A percentile compares a stretch with the other conserved stretches of the same genome.
These are phyloP conservation scores for Sphaerosporella brunnea DNA, from an alignment of 495 filamentous ascomycete genomes.

Conservation along the genomic window DNA sequence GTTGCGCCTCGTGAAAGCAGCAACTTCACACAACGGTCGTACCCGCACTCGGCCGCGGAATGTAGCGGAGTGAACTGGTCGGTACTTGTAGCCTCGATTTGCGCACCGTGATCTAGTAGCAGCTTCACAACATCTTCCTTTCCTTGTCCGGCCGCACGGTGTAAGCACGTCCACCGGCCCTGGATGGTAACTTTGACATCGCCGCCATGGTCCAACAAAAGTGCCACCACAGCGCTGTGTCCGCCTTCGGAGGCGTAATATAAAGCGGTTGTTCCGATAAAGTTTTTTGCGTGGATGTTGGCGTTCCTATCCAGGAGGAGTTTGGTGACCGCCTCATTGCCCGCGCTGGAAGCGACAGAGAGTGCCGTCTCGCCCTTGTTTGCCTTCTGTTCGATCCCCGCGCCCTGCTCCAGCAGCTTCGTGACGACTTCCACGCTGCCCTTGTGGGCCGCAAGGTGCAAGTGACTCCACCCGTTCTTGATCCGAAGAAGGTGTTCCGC, in stretches of 20 bases:
- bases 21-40: background rate
- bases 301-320: background rate
- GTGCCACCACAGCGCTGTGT: conserved; percentile 5
- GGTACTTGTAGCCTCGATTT: conserved; percentile 10
- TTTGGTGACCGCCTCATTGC: conserved; percentile 11
- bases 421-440: background rate
- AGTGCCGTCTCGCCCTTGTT: conserved; percentile 11
- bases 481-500: background rate
- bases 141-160: conserved; percentile 8
- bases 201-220: conserved; percentile 17
- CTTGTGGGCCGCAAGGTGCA: conserved; percentile 4
- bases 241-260: background rate
- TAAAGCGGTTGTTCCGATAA: background rate
- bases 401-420: background rate
- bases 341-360: conserved; percentile 8
- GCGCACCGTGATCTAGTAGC: conserved; percentile 16
- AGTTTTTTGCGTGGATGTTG: background rate
- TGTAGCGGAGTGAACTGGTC: background rate
- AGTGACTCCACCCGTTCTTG: background rate
- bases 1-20: background rate
- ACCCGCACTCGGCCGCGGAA: background rate
- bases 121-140: conserved; percentile 3
- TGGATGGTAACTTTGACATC: conserved; percentile 15
- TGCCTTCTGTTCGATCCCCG: background rate
- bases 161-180: conserved; percentile 13